Base-by-base conservation (phyloP, 2,329 filamentous ascomycete genomes). In the Cercospora nicotianae region DNA sequence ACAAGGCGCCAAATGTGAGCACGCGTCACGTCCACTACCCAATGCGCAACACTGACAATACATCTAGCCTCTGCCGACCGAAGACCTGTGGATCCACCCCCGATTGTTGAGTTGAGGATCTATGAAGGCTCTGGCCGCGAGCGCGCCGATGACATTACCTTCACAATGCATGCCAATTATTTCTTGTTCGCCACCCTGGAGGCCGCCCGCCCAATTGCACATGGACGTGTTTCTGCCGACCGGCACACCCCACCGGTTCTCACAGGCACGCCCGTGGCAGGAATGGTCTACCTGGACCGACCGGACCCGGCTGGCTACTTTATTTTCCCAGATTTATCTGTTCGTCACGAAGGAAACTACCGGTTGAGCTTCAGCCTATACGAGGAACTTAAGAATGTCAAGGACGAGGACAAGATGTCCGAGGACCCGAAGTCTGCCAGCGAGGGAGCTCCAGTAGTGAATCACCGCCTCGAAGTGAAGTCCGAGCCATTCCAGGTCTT, bases 171-270 rank as follows among this genome's bases (percentile, higher is more conserved):
- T 77, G 94, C 94, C 77, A 97, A 96, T 81, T 98, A 98, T 86
- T 98, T 99, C 82, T 89, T 98, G 48, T 98, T 93, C 76, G 92
- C 94, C 62, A 97, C 93, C 5, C 85, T 99, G 67, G 93, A 97
- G 77, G 89, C 92, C 74, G 91, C 93, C 30, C 91, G 94, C 42
- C 87, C 89, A 31, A 91, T 97, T 68, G 93, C 93, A 18, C 90
- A 93, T 67, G 91, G 91, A 61, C 91, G 93, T 72, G 88, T 92
- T 57, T 87, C 89, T 12, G 86, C 85, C 31, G 83, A 88, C 20
- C 87, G 90, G 10, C 87, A 88, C 60, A 90, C 89, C 67, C 89
- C 90, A 53, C 91, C 95, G 0, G 94, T 98, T 26, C 83, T 99
- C 73, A 98, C 94, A 0, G 95, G 95, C 72, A 94, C 96, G 74